Evolutionary conservation across 495 filamentous ascomycete genomes (phyloP).

Genomic region (Penicillium crystallinum): DNA sequence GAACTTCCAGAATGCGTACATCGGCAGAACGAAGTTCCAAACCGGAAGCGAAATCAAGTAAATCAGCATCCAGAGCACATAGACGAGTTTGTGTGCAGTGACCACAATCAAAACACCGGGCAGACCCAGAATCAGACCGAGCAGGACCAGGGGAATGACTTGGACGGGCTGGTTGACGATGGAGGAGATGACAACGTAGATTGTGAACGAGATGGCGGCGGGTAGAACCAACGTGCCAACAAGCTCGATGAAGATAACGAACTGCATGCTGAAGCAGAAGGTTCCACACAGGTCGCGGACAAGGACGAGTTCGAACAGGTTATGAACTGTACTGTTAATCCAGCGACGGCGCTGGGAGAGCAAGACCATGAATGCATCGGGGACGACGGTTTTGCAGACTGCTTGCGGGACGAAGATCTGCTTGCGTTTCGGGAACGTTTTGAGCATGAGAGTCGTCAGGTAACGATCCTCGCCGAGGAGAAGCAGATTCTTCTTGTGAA

Average conservation of each 20-base stretch:
- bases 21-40: constrained; percentile 95
- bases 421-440: constrained; percentile 98
- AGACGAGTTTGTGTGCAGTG: constrained; percentile 91
- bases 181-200: constrained; percentile 89
- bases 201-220: constrained; percentile 92
- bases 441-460: constrained; percentile 92
- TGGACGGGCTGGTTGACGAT: constrained; percentile 80
- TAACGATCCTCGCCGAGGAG: constrained; percentile 97
- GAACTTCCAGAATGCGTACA: constrained; percentile 99
- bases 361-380: constrained; percentile 86
- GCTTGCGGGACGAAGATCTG: constrained; percentile 98
- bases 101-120: constrained; percentile 90
- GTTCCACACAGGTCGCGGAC: constrained; percentile 96
- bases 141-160: constrained; percentile 83
- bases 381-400: constrained; percentile 96
- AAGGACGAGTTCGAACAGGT: constrained; percentile 93
- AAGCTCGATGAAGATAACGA: constrained; percentile 93
- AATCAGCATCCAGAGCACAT: constrained; percentile 95
- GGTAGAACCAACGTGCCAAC: constrained; percentile 92
- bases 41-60: constrained; percentile 91
- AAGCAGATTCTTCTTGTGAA: constrained; percentile 97
- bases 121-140: constrained; percentile 88
- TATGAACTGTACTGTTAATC: constrained; percentile 99
- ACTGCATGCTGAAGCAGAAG: constrained; percentile 99
- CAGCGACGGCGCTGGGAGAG: constrained; percentile 92